Evolutionary conservation across 164 flowering plant genomes (phyloP), one percentile per base, ranked within the genome.

Genomic region (Houttuynia cordata): DNA sequence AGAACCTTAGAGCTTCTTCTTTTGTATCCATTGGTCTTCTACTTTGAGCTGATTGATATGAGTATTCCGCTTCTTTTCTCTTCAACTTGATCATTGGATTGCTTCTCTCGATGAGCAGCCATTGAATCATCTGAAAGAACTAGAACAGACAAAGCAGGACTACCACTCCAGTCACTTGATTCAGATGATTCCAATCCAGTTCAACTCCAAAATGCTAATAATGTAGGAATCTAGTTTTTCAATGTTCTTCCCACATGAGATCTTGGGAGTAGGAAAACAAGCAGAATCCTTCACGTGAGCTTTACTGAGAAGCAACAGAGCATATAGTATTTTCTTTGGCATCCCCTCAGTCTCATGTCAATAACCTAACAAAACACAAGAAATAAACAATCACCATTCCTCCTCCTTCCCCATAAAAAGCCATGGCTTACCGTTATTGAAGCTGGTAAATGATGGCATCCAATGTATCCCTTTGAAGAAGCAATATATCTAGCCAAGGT

Each of bases 281-380:
- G 24, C n/a, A 47, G 54, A 14, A 39, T 30, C n/a, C 58, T 70
- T 59, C 77, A 70, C 77, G 74, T 74, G 77, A 70, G 58, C 39
- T 64, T 34, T 19, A 59, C 37, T 34, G 69, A 67, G 69, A 58
- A 12, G 14, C 55, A 41, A 61, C 75, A 64, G 71, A 50, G 56
- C 19, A 24, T 22, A 41, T 19, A 56, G 23, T 8, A 22, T 41
- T 59, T 59, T 34, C 42, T 56, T 49, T 53, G 21, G 14, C 51
- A 17, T 3, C 34, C 19, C 42, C 8, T 14, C 64, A 14, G 57
- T 25, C 20, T 39, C 22, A 39, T 37, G 12, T 5, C 10, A 41
- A 8, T 60, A 25, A 41, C 24, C 37, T 20, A n/a, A 39, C 18
- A 55, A 18, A 15, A 8, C 19, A 8, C 30, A 21, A 47, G 23